Base-by-base conservation (phyloP, 2,329 filamentous ascomycete species). In the Scedosporium minutisporum region DNA sequence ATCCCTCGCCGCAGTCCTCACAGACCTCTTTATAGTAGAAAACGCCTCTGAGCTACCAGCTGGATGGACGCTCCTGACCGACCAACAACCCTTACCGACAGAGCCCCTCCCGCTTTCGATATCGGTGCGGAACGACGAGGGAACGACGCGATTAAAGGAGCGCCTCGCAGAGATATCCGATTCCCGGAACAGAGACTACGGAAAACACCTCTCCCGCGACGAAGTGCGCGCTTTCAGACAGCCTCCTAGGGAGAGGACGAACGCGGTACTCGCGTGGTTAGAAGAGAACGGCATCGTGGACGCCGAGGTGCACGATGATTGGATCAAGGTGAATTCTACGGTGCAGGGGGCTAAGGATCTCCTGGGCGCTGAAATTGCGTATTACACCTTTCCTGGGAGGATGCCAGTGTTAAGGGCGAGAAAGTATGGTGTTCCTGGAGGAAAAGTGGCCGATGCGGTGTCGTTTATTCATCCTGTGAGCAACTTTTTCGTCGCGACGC, bases 381-480 rank as follows among this genome's bases (percentile, higher is more conserved):
- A 82, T 41, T 82, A 80, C 66, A 70, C 75, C 10, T 81, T 77
- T 65, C 66, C 72, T 4, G 69, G 69, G 42, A 68, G 72, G 48
- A 64, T 66, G 3, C 70, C 75, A 1, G 73, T 80, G 3, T 70
- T 82, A 3, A 75, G 80, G 12, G 75, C 80, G 3, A 73, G 68
- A 10, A 70, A 76, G 18, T 82, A 83, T 65, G 73, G 72, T 1
- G 69, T 82, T 1, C 80, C 80, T 0, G 71, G 71, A 3, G 65
- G 68, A 3, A 55, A 14, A 21, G 70, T 82, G 4, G 66, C 70
- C 1, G 66, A 69, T 1, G 68, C 73, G 62, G 73, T 82, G 61
- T 74, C 73, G 61, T 82, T 82, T 64, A 71, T 82, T 29, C 75
- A 80, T 48, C 80, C 80, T 0, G 68, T 82, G 51, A 71, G 74